Evolutionary conservation across 2,329 filamentous ascomycete genomes (phyloP).

Genomic region (Claviceps sp.): DNA sequence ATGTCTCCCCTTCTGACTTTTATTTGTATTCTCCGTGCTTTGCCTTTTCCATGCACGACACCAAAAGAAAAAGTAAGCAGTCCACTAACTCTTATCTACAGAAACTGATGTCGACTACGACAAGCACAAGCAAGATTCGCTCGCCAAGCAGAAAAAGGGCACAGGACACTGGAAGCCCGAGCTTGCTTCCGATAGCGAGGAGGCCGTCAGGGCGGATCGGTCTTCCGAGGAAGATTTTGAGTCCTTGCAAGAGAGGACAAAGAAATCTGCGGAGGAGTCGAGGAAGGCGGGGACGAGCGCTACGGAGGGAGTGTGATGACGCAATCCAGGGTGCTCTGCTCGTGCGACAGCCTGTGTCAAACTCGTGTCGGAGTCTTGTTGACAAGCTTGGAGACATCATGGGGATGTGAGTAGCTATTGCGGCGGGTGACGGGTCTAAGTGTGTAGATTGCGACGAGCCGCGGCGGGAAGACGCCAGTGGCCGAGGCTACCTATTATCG

Average conservation of each 20-base stretch:
- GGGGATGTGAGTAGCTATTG: too few relatives aligned
- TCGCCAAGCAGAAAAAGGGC: slow-evolving; percentile 55
- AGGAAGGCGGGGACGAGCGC: slow-evolving; percentile 35
- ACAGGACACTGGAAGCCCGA: slow-evolving; percentile 64
- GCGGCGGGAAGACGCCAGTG: too few relatives aligned
- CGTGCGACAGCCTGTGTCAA: too few relatives aligned
- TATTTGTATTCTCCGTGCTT: not conserved
- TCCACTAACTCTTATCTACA: slow-evolving; percentile 4
- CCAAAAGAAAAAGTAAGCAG: too few relatives aligned
- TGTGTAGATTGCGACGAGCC: too few relatives aligned
- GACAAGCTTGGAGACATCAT: too few relatives aligned
- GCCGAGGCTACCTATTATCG: too few relatives aligned
- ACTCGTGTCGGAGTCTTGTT: too few relatives aligned
- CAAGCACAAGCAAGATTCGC: slow-evolving; percentile 46
- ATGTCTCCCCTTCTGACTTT: slow-evolving; percentile 1
- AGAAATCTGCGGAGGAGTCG: slow-evolving; percentile 33
- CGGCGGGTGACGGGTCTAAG: too few relatives aligned
- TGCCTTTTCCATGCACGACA: not conserved
- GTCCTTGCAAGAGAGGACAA: slow-evolving; percentile 45
- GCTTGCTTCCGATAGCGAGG: slow-evolving; percentile 68
- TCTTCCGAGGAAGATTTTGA: slow-evolving; percentile 24
- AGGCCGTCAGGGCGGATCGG: slow-evolving; percentile 58
- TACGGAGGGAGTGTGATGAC: slow-evolving; percentile 26
- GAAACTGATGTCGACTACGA: slow-evolving; percentile 31
- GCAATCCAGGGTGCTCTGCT: not conserved